A percentile compares a stretch with the other conserved stretches of the same genome.
These are phyloP conservation scores for Oryza glaberrima DNA, from an alignment of 176 grass and related monocot genomes.

Conservation along the genomic window DNA sequence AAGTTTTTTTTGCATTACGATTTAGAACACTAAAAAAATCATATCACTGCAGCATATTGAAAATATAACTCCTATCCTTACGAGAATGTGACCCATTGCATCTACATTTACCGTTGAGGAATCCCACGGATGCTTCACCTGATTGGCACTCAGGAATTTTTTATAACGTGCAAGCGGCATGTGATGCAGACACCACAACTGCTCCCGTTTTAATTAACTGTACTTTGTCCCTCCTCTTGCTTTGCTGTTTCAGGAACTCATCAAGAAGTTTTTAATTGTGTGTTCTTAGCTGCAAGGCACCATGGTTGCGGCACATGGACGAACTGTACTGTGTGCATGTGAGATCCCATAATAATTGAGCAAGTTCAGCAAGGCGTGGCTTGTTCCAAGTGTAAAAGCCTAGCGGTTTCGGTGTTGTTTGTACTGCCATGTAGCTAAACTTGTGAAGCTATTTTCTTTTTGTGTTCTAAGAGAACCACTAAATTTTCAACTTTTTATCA, in stretches of 20 bases:
- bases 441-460: background rate
- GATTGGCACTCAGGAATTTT: conserved; percentile 31
- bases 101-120: conserved; percentile 24
- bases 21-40: background rate
- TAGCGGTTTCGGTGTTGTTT: conserved; percentile 9
- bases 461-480: conserved; percentile 31
- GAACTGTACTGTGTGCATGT: conserved; percentile 41
- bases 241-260: conserved; percentile 67
- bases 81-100: conserved; percentile 4
- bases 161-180: conserved; percentile 23
- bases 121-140: conserved; percentile 19
- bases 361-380: conserved; percentile 24
- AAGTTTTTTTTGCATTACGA: too few relatives aligned
- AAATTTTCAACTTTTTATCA: background rate
- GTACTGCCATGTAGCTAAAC: background rate
- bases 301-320: conserved; percentile 45
- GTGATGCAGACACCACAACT: conserved; percentile 39
- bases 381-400: conserved; percentile 45
- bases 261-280: conserved; percentile 65
- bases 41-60: conserved; percentile 26
- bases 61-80: background rate
- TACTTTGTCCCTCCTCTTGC: conserved; percentile 36
- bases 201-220: conserved; percentile 39
- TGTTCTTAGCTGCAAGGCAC: conserved; percentile 61
- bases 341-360: conserved; percentile 46